Conservation (phyloP, 768 basidiomycete species). For the Wakefieldia striispora region DNA sequence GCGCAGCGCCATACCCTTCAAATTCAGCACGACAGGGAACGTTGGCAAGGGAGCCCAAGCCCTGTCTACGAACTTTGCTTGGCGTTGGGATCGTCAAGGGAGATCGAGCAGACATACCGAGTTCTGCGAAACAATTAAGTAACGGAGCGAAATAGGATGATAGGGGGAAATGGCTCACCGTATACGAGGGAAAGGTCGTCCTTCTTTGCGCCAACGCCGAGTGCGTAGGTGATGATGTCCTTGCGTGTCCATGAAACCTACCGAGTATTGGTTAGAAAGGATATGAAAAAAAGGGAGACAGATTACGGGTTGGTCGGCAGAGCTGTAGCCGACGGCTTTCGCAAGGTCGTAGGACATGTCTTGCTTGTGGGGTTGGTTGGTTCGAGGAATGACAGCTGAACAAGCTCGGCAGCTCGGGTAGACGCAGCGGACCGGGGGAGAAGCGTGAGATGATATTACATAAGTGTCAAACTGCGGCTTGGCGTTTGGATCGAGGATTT, state of each 20-base stretch:
- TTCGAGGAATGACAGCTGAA: too few relatives aligned
- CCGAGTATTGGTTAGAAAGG: not conserved
- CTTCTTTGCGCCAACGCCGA: constrained; percentile 78
- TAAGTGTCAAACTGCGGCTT: too few relatives aligned
- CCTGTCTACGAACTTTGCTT: constrained; percentile 42
- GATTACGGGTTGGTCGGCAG: constrained; percentile 51
- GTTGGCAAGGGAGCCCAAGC: constrained; percentile 79
- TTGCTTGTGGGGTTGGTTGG: too few relatives aligned
- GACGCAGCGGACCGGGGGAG: too few relatives aligned
- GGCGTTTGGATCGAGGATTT: too few relatives aligned
- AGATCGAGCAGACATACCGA: constrained; percentile 37
- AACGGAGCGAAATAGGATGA: not conserved
- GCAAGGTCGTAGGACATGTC: constrained; percentile 61
- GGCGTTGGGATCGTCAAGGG: not conserved
- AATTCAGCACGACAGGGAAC: constrained; percentile 74
- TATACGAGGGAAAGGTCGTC: constrained; percentile 71
- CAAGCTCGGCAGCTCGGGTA: too few relatives aligned
- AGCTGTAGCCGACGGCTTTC: constrained; percentile 61
- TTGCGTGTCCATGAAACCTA: constrained; percentile 85
- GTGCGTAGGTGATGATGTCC: constrained; percentile 75
- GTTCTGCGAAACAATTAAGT: constrained; percentile 40
- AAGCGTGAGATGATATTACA: too few relatives aligned
- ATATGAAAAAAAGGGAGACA: not conserved
- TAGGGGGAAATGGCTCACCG: constrained; percentile 42
- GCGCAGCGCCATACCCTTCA: constrained; percentile 57